Evolutionary conservation across 805 yeast genomes (phyloP).

Genomic region (Blastobotrys peoriensis): DNA sequence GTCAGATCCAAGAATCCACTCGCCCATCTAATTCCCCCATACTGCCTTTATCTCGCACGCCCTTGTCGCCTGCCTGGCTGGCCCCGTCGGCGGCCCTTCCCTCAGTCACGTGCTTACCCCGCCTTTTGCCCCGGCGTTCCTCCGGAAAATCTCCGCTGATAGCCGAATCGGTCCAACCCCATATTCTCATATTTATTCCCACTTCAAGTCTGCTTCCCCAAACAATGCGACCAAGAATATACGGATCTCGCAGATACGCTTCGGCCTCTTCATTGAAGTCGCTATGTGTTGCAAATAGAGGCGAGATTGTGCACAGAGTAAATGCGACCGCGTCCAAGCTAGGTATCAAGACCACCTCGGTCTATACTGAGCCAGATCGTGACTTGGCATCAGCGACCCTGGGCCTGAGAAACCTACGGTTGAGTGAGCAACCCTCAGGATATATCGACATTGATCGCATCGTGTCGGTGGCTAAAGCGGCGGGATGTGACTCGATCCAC

Average conservation of each 20-base stretch:
- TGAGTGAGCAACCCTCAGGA: constrained; percentile 24
- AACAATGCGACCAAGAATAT: too few species aligned
- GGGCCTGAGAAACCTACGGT: constrained; percentile 18
- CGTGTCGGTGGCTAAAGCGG: constrained; percentile 41
- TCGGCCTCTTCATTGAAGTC: too few species aligned
- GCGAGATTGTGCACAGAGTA: constrained; percentile 41
- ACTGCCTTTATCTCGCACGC: too few species aligned
- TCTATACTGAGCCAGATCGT: constrained; percentile 29
- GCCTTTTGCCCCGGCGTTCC: too few species aligned
- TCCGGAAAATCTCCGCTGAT: background rate
- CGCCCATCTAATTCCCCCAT: too few species aligned
- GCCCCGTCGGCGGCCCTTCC: too few species aligned
- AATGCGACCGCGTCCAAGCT: constrained; percentile 23
- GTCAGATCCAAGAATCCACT: too few species aligned
- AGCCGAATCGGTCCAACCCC: too few species aligned
- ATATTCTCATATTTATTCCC: too few species aligned
- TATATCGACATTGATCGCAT: constrained; percentile 41
- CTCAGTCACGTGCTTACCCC: background rate
- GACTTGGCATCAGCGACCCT: constrained; percentile 24
- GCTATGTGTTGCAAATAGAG: constrained; percentile 48
- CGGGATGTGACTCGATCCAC: constrained; percentile 49
- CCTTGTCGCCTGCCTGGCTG: too few species aligned
- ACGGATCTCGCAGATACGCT: too few species aligned
- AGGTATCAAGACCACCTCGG: constrained; percentile 29
- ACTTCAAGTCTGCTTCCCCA: too few species aligned